Percentiles rank a stretch among this genome's conserved stretches.
Conservation (phyloP, 2,329 filamentous ascomycete genomes). For the Sporothrix sp. region DNA sequence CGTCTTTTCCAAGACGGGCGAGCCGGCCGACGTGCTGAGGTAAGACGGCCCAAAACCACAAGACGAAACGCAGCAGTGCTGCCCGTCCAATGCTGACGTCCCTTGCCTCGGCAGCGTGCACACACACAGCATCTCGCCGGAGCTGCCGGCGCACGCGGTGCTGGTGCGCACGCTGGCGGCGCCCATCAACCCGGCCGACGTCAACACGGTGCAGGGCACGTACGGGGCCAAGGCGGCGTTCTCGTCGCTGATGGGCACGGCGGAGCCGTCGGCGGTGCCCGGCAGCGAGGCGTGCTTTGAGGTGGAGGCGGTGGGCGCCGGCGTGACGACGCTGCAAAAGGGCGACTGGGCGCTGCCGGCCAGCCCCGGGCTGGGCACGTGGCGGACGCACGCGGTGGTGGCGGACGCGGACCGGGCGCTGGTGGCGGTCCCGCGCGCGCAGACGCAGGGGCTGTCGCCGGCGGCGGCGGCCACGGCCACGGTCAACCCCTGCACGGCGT, state of each 20-base stretch:
- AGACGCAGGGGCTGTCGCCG: slow-evolving; percentile 43
- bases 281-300: slow-evolving; percentile 94
- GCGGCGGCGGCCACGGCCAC: slow-evolving; percentile 78
- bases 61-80: too few relatives aligned
- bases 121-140: slow-evolving; percentile 66
- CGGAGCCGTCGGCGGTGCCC: slow-evolving; percentile 63
- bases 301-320: slow-evolving; percentile 60
- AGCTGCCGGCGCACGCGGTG: slow-evolving; percentile 52
- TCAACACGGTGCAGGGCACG: slow-evolving; percentile 95
- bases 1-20: slow-evolving; percentile 63
- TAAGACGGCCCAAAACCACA: slow-evolving; percentile 26
- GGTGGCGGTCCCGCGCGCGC: slow-evolving; percentile 44
- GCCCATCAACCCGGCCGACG: slow-evolving; percentile 92
- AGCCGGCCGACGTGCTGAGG: slow-evolving; percentile 61
- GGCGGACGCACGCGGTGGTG: slow-evolving; percentile 82
- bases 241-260: slow-evolving; percentile 62
- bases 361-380: slow-evolving; percentile 76
- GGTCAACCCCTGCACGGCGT: slow-evolving; percentile 91
- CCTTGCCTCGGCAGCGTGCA: slow-evolving; percentile 43
- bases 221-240: slow-evolving; percentile 82
- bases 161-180: slow-evolving; percentile 82
- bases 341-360: slow-evolving; percentile 96
- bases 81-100: neutral
- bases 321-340: slow-evolving; percentile 44
- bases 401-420: slow-evolving; percentile 43